Evolutionary conservation across 106 monocot species (phyloP), one percentile per base, ranked within the genome.

Genomic region (Ottelia alismoides): DNA sequence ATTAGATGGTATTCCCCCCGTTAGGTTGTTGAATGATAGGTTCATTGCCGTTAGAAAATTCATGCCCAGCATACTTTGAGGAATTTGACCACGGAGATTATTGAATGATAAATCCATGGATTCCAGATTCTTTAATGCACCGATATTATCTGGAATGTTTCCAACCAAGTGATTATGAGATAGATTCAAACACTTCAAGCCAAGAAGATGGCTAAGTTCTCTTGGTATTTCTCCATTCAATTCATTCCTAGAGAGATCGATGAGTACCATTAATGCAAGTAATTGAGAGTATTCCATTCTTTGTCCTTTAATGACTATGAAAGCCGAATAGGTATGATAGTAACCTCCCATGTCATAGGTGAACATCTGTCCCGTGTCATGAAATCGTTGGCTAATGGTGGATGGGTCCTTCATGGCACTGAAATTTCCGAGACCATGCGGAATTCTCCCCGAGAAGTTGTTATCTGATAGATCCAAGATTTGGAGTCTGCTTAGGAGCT

Each of bases 81-180:
- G 51, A 52, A 63, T 63, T 17, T 1, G 11, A 18, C 63, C 63
- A 0, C 51, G 32, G 21, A 63, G 63, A 28, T 35, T 2, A 28
- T 62, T 62, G 27, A 20, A 21, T 49, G 61, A 62, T 30, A 62
- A 47, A 30, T 62, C 61, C 9, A 62, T 47, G n/a, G 47, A 49
- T 11, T 49, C 10, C 49, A 62, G 10, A 3, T 29, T 28, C 3
- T 11, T 19, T 27, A 62, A 10, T 11, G 2, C 18, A 10, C 61
- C 49, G 25, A 62, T 48, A 6, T 31, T 47, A n/a, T 28, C 27
- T 0, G 49, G 17, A 25, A 62, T 62, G 2, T 20, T 30, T 62
- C 61, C 61, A 17, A 25, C 26, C 5, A 62, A 45, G 30, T 62
- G 48, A 30, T 62, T 62, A 12, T 20, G 28, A 30, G 61, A 62